Conservation (phyloP, 805 yeast species). For the Ogataea pini region DNA sequence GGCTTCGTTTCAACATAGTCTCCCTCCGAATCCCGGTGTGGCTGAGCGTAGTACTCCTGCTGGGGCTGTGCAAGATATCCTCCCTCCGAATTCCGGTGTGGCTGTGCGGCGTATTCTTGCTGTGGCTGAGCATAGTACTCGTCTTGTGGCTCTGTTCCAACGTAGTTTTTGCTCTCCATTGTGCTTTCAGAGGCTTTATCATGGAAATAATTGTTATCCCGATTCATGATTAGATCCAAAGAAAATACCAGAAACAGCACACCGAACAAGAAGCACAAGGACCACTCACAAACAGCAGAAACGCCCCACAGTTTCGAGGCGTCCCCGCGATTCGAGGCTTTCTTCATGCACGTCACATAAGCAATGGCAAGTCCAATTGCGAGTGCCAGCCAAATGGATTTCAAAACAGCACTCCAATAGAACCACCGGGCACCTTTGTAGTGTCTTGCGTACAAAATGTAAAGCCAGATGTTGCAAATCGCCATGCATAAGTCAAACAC, state of each 20-base stretch:
- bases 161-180: background rate
- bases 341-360: conserved; percentile 48
- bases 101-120: background rate
- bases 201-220: conserved; percentile 9
- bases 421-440: conserved; percentile 29
- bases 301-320: conserved; percentile 43
- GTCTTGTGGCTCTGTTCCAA: background rate
- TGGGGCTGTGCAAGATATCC: background rate
- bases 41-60: background rate
- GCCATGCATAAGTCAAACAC: conserved; percentile 59
- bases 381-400: conserved; percentile 61
- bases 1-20: background rate
- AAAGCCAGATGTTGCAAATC: conserved; percentile 45
- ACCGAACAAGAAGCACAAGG: conserved; percentile 83
- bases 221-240: conserved; percentile 52
- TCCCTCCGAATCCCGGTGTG: background rate
- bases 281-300: conserved; percentile 81
- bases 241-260: conserved; percentile 61
- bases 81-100: background rate
- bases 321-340: conserved; percentile 23
- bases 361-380: conserved; percentile 70
- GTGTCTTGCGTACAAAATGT: conserved; percentile 34
- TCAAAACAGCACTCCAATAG: conserved; percentile 50
- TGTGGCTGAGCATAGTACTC: background rate
- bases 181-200: conserved; percentile 8